Percentiles rank a stretch among this genome's conserved stretches.
Evolutionary conservation across 75 land plant genomes (phyloP).

Genomic region (Cunninghamia lanceolata): DNA sequence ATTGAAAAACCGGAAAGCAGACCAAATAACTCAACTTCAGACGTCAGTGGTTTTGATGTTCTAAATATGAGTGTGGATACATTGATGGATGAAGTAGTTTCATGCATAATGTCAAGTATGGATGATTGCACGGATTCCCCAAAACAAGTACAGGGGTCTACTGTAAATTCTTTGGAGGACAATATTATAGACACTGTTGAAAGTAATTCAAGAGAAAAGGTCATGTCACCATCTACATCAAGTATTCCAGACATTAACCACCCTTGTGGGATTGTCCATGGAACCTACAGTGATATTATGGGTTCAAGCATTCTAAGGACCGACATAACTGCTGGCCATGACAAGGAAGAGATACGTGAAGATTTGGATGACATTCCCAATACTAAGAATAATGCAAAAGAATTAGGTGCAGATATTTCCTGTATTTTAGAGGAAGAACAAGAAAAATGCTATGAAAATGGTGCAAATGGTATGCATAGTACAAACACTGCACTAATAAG

Average conservation of each 20-base stretch:
- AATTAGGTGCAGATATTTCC: background rate
- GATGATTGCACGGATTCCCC: background rate
- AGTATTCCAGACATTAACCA: background rate
- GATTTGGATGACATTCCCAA: background rate
- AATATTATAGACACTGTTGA: background rate
- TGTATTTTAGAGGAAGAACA: background rate
- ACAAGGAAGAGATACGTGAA: background rate
- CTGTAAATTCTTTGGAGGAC: background rate
- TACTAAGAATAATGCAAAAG: background rate
- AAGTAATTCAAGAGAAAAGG: background rate
- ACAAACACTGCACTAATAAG: background rate
- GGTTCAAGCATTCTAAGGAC: background rate
- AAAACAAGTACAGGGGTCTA: background rate
- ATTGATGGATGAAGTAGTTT: conserved; percentile 11
- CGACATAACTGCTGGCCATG: background rate
- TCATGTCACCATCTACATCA: background rate
- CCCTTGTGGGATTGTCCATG: background rate
- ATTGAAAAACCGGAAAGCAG: background rate
- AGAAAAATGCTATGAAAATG: background rate
- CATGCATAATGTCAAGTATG: background rate
- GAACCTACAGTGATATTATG: background rate
- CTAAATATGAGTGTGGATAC: conserved; percentile 1
- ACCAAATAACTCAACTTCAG: background rate
- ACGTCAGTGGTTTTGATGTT: background rate
- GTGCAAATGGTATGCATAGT: background rate